Conservation (phyloP, 495 filamentous ascomycete species). For the Daldinia childiae region DNA sequence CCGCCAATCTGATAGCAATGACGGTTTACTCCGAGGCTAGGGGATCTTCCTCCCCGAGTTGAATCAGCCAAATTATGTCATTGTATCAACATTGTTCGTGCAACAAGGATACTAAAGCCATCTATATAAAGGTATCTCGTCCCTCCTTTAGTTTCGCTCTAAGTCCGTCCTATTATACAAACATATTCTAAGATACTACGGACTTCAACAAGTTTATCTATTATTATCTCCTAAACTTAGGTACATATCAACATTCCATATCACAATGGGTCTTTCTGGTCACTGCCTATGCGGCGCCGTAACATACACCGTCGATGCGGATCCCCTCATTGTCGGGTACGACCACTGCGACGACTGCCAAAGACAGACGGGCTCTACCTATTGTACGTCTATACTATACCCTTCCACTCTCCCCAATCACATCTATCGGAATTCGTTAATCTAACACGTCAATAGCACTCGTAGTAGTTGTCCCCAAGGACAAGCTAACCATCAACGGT, state of each 20-base stretch:
- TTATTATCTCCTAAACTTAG: not conserved
- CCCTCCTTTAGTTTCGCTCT: slow-evolving; percentile 1
- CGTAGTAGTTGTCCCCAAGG: slow-evolving; percentile 71
- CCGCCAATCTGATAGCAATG: slow-evolving; percentile 14
- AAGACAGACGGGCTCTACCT: slow-evolving; percentile 73
- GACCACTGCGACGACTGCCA: slow-evolving; percentile 80
- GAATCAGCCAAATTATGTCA: slow-evolving; percentile 32
- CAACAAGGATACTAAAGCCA: not conserved
- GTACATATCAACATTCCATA: slow-evolving; percentile 1
- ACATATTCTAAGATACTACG: not conserved
- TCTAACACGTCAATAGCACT: slow-evolving; percentile 59
- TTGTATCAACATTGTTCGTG: slow-evolving; percentile 24
- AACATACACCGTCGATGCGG: slow-evolving; percentile 68
- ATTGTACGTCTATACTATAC: slow-evolving; percentile 59
- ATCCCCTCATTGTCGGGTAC: slow-evolving; percentile 67
- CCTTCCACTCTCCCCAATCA: not conserved
- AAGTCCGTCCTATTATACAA: not conserved
- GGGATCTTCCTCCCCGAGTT: slow-evolving; percentile 16
- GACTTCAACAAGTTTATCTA: not conserved
- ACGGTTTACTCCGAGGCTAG: not conserved
- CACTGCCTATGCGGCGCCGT: slow-evolving; percentile 77
- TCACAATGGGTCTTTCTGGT: slow-evolving; percentile 70
- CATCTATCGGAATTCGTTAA: not conserved
- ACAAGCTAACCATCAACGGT: slow-evolving; percentile 66
- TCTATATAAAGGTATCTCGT: slow-evolving; percentile 21